Conservation (phyloP, 352 stramenopile species). For the Pythium brachiatum region DNA sequence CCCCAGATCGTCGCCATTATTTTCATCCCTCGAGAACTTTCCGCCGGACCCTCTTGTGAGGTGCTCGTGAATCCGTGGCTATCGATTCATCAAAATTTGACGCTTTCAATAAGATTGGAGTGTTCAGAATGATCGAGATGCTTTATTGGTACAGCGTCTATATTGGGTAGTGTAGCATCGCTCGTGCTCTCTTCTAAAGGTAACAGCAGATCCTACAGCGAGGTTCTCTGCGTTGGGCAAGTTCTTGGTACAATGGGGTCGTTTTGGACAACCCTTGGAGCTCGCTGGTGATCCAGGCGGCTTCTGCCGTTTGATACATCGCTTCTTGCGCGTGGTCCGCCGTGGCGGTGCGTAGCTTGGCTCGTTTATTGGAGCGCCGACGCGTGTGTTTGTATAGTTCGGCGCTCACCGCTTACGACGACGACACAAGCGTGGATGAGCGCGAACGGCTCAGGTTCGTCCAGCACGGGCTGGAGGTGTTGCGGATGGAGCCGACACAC, state of each 20-base stretch:
- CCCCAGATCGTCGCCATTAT: no score
- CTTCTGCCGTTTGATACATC: background rate
- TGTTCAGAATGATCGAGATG: no score
- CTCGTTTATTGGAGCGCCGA: no score
- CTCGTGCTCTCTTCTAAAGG: background rate
- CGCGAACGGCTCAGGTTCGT: constrained; percentile 34
- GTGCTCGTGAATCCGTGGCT: no score
- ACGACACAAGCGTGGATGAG: constrained; percentile 34
- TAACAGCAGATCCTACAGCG: background rate
- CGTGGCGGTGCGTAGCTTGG: no score
- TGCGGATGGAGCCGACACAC: constrained; percentile 70
- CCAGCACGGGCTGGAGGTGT: constrained; percentile 68
- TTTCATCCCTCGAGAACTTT: no score
- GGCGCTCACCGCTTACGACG: constrained; percentile 7
- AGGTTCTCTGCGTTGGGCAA: background rate
- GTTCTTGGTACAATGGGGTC: constrained; percentile 1
- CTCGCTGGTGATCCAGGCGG: background rate
- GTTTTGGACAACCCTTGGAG: background rate
- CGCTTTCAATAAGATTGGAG: no score
- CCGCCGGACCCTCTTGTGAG: no score
- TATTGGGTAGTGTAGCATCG: background rate
- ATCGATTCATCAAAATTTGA: no score
- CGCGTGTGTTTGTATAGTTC: background rate
- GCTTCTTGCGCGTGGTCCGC: no score
- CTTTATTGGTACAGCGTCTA: constrained; percentile 7